A percentile compares a stretch with the other conserved stretches of the same genome.
Conservation (phyloP, 352 stramenopile species). For the Globisporangium paddicum region DNA sequence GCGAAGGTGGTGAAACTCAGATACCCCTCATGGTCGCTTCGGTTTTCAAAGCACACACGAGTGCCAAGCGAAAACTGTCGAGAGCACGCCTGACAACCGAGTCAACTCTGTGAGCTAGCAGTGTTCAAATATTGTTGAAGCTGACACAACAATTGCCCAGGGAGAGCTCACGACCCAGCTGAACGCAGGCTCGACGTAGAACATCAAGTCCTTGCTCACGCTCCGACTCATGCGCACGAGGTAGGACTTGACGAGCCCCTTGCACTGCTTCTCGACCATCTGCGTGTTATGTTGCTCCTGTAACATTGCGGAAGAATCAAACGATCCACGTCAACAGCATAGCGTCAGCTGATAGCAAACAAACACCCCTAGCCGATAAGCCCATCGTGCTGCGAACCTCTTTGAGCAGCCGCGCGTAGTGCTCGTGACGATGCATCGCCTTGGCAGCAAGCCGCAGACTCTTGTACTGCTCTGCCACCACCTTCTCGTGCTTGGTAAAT, state of each 20-base stretch:
- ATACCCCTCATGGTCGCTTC: no score
- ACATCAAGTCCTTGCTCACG: slow-evolving; percentile 61
- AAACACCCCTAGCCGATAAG: no score
- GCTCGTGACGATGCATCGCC: slow-evolving; percentile 34
- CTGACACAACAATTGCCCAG: no score
- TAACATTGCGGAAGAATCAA: background rate
- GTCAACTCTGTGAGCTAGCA: no score
- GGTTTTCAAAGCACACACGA: no score
- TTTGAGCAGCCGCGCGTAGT: slow-evolving; percentile 37
- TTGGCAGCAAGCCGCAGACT: slow-evolving; percentile 38
- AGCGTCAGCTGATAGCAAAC: background rate
- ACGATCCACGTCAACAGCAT: background rate
- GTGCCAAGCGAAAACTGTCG: no score
- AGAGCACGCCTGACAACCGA: no score
- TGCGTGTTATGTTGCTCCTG: slow-evolving; percentile 34
- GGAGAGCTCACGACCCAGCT: background rate
- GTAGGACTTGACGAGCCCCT: slow-evolving; percentile 27
- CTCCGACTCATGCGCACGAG: slow-evolving; percentile 24
- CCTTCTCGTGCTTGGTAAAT: slow-evolving; percentile 37
- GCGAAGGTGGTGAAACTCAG: no score
- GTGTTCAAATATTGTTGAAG: no score
- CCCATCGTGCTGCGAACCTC: slow-evolving; percentile 13
- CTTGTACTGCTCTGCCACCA: slow-evolving; percentile 26
- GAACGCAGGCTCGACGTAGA: slow-evolving; percentile 28
- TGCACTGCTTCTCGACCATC: slow-evolving; percentile 32